phyloP scores from a whole-genome alignment of 352 stramenopile species.

The Globisporangium orthogonon region DNA sequence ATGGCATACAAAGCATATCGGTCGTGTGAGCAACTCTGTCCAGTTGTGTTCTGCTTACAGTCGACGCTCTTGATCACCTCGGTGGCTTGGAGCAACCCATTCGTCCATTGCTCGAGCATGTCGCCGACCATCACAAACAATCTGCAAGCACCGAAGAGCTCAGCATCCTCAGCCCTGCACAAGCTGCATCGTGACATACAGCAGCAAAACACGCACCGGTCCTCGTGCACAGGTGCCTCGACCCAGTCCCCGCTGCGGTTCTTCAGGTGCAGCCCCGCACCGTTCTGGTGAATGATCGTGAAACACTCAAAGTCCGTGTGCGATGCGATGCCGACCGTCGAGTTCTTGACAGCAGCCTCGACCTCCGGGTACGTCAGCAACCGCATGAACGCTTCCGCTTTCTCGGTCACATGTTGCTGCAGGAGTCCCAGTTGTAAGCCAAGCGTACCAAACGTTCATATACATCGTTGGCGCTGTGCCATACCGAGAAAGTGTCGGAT shows the following conservation, averaged over 20 bases:
- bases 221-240: constrained; percentile 58
- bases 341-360: constrained; percentile 36
- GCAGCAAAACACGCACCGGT: constrained; percentile 27
- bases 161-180: background rate
- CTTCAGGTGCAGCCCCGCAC: constrained; percentile 54
- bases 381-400: constrained; percentile 73
- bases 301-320: constrained; percentile 86
- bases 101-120: constrained; percentile 80
- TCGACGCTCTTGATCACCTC: too few species aligned
- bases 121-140: constrained; percentile 80
- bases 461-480: too few species aligned
- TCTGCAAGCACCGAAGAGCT: constrained; percentile 7
- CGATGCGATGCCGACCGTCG: constrained; percentile 68
- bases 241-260: constrained; percentile 59
- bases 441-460: too few species aligned
- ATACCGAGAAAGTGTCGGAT: constrained; percentile 53
- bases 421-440: background rate
- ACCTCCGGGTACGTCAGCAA: constrained; percentile 67
- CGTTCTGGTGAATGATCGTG: constrained; percentile 83
- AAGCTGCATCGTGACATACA: background rate
- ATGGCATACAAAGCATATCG: too few species aligned
- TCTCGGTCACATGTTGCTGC: constrained; percentile 62
- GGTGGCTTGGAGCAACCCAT: constrained; percentile 60
- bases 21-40: background rate
- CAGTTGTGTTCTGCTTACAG: too few species aligned